These are phyloP conservation scores for Bipolaris victoriae DNA, from an alignment of 2,329 filamentous ascomycete genomes.

Conservation along the genomic window DNA sequence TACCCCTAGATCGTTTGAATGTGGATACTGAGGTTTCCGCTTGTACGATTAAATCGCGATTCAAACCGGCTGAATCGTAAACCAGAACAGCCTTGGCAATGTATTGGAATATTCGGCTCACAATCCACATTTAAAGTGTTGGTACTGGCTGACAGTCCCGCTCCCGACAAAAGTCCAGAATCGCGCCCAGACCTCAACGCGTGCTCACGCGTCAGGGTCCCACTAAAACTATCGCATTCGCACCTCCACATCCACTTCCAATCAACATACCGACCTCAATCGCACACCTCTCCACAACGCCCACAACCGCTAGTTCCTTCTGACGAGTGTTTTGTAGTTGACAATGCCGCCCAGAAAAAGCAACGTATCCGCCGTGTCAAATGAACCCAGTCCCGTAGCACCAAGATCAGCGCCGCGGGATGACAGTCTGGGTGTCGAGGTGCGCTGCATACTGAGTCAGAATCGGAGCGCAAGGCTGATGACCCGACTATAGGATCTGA, in stretches of 20 bases:
- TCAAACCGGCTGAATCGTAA: no score
- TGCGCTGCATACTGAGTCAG: slow-evolving; percentile 26
- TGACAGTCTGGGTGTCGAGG: slow-evolving; percentile 55
- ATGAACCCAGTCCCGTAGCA: slow-evolving; percentile 43
- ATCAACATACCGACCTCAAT: slow-evolving; percentile 8
- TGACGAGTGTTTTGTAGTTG: neutral
- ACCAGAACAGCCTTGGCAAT: neutral
- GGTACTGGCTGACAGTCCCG: neutral
- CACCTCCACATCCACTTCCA: slow-evolving; percentile 19
- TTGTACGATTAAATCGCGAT: no score
- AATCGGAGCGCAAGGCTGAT: neutral
- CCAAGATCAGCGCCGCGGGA: slow-evolving; percentile 39
- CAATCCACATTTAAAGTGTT: neutral
- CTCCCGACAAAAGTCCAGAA: neutral
- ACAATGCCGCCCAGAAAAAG: slow-evolving; percentile 57
- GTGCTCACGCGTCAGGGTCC: slow-evolving; percentile 39
- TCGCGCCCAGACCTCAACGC: slow-evolving; percentile 30
- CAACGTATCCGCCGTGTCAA: slow-evolving; percentile 51
- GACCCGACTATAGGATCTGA: slow-evolving; percentile 61
- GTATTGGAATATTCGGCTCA: neutral
- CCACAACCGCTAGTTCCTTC: no score
- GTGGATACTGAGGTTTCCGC: no score
- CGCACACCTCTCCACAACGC: neutral
- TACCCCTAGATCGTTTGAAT: no score
- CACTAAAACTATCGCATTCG: slow-evolving; percentile 24